Evolutionary conservation across 352 stramenopile genomes (phyloP).

Genomic region (Pythium monospermum): DNA sequence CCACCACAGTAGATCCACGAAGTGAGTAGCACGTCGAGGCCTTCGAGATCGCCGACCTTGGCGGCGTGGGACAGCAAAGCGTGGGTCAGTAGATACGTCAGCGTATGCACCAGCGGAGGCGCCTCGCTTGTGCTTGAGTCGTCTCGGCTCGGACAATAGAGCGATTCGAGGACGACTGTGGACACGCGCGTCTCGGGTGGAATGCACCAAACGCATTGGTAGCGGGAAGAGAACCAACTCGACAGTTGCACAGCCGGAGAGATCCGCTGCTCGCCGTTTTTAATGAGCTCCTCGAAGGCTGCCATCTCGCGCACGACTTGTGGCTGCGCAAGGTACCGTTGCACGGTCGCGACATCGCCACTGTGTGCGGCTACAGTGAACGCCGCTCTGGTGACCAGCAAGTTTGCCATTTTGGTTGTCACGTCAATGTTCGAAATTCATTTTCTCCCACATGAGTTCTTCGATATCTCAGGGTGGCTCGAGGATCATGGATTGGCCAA

Average conservation of each 20-base stretch:
- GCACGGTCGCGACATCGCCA: not conserved
- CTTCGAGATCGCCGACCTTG: not conserved
- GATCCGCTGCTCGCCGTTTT: not conserved
- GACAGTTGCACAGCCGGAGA: not conserved
- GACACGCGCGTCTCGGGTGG: not conserved
- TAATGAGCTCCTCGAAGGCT: not conserved
- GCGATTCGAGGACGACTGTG: not conserved
- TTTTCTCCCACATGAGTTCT: not conserved
- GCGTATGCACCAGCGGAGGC: not conserved
- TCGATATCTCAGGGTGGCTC: too few species aligned
- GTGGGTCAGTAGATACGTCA: not conserved
- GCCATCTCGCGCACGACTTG: not conserved
- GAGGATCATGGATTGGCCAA: conserved; percentile 5
- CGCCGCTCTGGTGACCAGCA: not conserved
- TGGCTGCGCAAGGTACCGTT: not conserved
- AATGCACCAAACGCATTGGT: not conserved
- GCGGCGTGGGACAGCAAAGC: not conserved
- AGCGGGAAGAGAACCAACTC: not conserved
- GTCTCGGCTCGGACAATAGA: too few species aligned
- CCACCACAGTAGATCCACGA: not conserved
- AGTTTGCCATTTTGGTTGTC: not conserved
- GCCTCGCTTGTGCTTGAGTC: too few species aligned
- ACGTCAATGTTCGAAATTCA: not conserved
- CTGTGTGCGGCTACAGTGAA: too few species aligned
- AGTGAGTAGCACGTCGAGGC: not conserved